Base-by-base conservation (phyloP, 1,139 yeast species). In the Geotrichum aggregatum region DNA sequence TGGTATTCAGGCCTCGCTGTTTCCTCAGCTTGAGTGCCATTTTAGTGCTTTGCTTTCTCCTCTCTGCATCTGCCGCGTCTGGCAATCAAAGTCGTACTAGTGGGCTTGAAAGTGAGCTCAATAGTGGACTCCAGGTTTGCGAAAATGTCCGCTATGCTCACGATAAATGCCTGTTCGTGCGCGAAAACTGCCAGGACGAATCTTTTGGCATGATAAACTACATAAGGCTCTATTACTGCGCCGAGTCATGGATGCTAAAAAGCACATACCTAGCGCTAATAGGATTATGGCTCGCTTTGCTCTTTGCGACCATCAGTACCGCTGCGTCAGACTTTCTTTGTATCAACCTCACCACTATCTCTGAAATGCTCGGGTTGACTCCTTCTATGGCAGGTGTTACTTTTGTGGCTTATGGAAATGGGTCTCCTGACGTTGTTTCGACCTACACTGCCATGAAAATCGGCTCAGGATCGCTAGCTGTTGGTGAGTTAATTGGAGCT, bases 401-500 rank as follows among this genome's bases (percentile, higher is more conserved):
- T 0, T 72, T 91, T 44, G 72, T 92, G 54, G 96, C 98, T 0
- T 75, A 91, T 58, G 98, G 98, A 0, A 92, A 92, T 67, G 92
- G 96, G 8, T 77, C 95, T 0, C 96, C 97, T 0, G 98, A 92
- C 67, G 81, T 92, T 3, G 76, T 89, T 44, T 79, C 94, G 48
- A 88, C 96, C 0, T 87, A 81, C 65, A 83, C 83, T 43, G 96
- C 96, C 5, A 79, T 89, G 79, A 74, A 75, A 35, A 69, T 80
- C 2, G 83, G 80, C 18, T 79, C 86, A 3, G 82, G 85, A 0
- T 77, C 88, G 3, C 70, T 92, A 64, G 98, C 98, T 0, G 71
- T 92, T 3, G 94, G 97, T 1, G 97, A 91, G 66, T 72, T 91
- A 36, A 69, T 88, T 34, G 98, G 98, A 0, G 91, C 96, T 3